Base-by-base conservation (phyloP, 768 basidiomycete species). In the Gyrodon lividus region DNA sequence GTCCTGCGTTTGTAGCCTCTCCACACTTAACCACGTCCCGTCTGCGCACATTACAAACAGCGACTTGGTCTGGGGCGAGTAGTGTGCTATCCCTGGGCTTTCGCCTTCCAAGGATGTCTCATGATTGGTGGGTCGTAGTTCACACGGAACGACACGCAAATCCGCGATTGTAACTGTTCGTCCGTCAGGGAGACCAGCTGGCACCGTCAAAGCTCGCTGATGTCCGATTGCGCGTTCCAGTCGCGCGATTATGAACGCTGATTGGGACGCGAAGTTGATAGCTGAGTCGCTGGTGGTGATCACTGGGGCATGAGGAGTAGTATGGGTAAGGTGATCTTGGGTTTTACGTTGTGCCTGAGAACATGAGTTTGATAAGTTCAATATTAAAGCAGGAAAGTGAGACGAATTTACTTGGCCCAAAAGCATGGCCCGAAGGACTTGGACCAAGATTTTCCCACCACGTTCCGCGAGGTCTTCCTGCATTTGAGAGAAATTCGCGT, bases 361-460 rank as follows among this genome's bases (percentile, higher is more conserved):
- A 55, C 33, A 26, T 41, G 50, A 22, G 19, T 28, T 33, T 30
- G 14, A 35, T 34, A 4, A 44, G 30, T 38, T 39, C 30, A 54
- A 24, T 28, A 9, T 40, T 48, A 8, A 42, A 34, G 20, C 38
- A 26, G 40, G 23, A 13, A 10, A 0, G 6, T 5, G 46, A 51
- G 6, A 13, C 7, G 17, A 28, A 50, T 73, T 49, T 56, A 86
- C 87, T 52, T 64, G 80, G 43, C 81, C 84, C 1, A 64, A 59
- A 17, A 81, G 67, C 72, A 92, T 82, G 26, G 80, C 74, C 37
- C 87, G 77, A 12, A 96, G 68, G 14, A 87, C 80, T 3, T 81
- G 72, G 2, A 92, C 88, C 17, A 97, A 73, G 2, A 93, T 70
- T 30, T 76, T 70, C 0, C 89, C 93, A 0, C 92, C 92, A 26